A percentile compares a stretch with the other conserved stretches of the same genome.
These are phyloP conservation scores for Hortaea werneckii DNA, from an alignment of 2,329 filamentous ascomycete species.

Conservation along the genomic window DNA sequence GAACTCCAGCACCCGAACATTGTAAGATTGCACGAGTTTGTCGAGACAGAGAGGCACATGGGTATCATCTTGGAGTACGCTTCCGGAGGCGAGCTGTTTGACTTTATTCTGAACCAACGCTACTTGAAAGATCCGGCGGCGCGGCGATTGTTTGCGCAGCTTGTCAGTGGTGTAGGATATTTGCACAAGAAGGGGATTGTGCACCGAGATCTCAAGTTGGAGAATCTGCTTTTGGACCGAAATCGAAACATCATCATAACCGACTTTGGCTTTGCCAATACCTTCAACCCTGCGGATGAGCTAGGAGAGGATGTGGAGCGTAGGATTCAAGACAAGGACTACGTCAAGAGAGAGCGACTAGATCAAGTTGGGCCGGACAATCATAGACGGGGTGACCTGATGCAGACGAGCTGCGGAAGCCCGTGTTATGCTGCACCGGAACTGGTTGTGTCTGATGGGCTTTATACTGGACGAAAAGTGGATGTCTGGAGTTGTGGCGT, in stretches of 20 bases:
- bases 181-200: conserved; percentile 98
- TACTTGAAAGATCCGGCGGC: conserved; percentile 92
- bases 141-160: conserved; percentile 82
- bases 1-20: conserved; percentile 93
- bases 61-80: conserved; percentile 98
- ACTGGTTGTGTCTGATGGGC: conserved; percentile 89
- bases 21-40: conserved; percentile 94
- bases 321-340: conserved; percentile 76
- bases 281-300: conserved; percentile 82
- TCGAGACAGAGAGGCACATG: conserved; percentile 93
- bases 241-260: conserved; percentile 99
- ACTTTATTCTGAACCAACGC: conserved; percentile 93
- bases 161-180: conserved; percentile 93
- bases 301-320: conserved; percentile 83
- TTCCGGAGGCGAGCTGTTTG: conserved; percentile 92
- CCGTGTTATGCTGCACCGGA: conserved; percentile 97
- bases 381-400: conserved; percentile 80
- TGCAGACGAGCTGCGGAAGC: conserved; percentile 98
- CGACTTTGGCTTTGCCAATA: conserved; percentile 98
- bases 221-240: conserved; percentile 87
- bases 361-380: conserved; percentile 56
- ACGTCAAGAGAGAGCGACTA: conserved; percentile 74
- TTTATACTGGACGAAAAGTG: conserved; percentile 95
- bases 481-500: conserved; percentile 99
- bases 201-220: conserved; percentile 89